Conservation (phyloP, 768 basidiomycete genomes). For the Amylocystis lapponica region DNA sequence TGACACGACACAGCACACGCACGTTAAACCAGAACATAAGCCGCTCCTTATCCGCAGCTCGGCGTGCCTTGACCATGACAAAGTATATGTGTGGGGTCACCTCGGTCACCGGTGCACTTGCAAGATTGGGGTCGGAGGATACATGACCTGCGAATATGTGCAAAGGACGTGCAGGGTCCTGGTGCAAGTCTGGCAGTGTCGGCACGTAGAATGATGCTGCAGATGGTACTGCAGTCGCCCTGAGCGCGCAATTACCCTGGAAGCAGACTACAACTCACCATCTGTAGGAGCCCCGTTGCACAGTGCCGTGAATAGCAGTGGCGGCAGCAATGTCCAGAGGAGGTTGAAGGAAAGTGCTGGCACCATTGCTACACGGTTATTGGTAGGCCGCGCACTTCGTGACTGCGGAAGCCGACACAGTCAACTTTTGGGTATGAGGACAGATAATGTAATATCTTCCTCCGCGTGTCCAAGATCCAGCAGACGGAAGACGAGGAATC, state of each 20-base stretch:
- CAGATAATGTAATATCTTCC: too few relatives aligned
- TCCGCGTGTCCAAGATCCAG: too few relatives aligned
- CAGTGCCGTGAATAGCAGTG: conserved; percentile 3
- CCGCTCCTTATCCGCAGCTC: conserved; percentile 84
- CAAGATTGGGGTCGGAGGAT: conserved; percentile 63
- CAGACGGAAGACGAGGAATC: too few relatives aligned
- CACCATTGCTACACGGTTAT: conserved; percentile 12
- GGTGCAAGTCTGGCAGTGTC: conserved; percentile 68
- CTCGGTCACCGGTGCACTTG: conserved; percentile 45
- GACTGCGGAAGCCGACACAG: too few relatives aligned
- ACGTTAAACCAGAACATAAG: conserved; percentile 98
- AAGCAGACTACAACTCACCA: conserved; percentile 7
- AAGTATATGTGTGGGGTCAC: conserved; percentile 82
- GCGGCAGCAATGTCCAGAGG: conserved; percentile 8
- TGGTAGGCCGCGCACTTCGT: too few relatives aligned
- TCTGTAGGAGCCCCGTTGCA: conserved; percentile 24
- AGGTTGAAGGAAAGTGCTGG: conserved; percentile 7
- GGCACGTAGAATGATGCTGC: conserved; percentile 84
- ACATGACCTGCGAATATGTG: conserved; percentile 83
- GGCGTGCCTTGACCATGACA: conserved; percentile 81
- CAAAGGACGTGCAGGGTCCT: conserved; percentile 65
- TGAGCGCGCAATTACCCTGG: background rate
- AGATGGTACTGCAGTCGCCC: conserved; percentile 49
- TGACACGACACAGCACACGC: conserved; percentile 22
- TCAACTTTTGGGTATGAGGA: too few relatives aligned